Conservation (phyloP, 108 stramenopile species). For the Nitzschia palea region DNA sequence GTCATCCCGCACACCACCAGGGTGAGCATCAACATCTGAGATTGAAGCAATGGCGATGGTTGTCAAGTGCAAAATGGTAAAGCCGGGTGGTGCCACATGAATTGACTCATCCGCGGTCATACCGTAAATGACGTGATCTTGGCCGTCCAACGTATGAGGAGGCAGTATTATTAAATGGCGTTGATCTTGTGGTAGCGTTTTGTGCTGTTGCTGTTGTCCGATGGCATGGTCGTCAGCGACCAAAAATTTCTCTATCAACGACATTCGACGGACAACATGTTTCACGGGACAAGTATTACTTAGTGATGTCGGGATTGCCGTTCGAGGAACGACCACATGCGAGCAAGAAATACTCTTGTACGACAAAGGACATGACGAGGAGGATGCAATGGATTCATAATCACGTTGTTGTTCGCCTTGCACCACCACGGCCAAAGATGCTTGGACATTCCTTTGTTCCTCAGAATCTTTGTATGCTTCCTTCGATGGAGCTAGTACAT, state of each 20-base stretch:
- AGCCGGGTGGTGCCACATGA: constrained; percentile 54
- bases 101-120: constrained; percentile 61
- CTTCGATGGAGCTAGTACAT: neutral
- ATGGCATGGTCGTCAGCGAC: constrained; percentile 51
- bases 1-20: too few species aligned
- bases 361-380: too few species aligned
- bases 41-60: too few species aligned
- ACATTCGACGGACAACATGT: neutral
- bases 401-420: too few species aligned
- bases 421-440: too few species aligned
- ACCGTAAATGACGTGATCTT: constrained; percentile 63
- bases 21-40: too few species aligned
- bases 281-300: constrained; percentile 12
- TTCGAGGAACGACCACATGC: constrained; percentile 64
- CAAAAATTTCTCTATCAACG: constrained; percentile 36
- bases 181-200: too few species aligned
- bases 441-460: too few species aligned
- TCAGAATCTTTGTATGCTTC: constrained; percentile 5
- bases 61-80: constrained; percentile 65
- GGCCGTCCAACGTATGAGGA: constrained; percentile 45
- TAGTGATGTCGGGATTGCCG: constrained; percentile 7
- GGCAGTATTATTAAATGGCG: constrained; percentile 72
- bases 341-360: constrained; percentile 42
- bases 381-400: too few species aligned
- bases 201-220: constrained; percentile 25